Percentiles rank a stretch among this genome's conserved stretches.
These are phyloP conservation scores for Anthostomella pinea DNA, from an alignment of 2,329 filamentous ascomycete species.

Conservation along the genomic window DNA sequence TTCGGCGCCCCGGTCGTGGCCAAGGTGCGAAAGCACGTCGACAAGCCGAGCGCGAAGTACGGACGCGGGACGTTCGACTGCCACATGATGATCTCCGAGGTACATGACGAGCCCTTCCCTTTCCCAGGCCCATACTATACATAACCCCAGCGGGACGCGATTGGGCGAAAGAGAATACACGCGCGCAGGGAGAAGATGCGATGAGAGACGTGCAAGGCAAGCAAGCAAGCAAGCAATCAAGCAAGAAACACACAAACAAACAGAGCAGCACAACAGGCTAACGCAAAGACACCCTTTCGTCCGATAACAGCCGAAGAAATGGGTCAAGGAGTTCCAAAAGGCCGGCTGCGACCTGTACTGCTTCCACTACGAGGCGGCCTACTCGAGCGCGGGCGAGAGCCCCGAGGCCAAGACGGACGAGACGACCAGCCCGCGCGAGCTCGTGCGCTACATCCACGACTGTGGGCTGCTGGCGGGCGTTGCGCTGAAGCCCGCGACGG, in stretches of 20 bases:
- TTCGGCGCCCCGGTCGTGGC: slow-evolving; percentile 94
- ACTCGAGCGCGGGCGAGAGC: slow-evolving; percentile 79
- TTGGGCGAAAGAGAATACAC: too few species aligned
- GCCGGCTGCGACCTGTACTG: slow-evolving; percentile 98
- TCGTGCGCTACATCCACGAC: slow-evolving; percentile 89
- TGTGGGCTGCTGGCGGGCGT: slow-evolving; percentile 87
- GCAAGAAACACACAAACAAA: too few species aligned
- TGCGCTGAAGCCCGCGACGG: slow-evolving; percentile 90
- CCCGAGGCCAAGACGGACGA: slow-evolving; percentile 66
- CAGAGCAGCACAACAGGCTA: too few species aligned
- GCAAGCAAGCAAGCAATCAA: too few species aligned
- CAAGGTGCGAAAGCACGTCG: slow-evolving; percentile 85
- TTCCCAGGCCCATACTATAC: too few species aligned
- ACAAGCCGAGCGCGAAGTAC: slow-evolving; percentile 63
- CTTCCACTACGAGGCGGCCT: slow-evolving; percentile 97
- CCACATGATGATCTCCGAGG: slow-evolving; percentile 99
- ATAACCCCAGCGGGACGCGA: too few species aligned
- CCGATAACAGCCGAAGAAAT: slow-evolving; percentile 80
- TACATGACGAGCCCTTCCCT: too few species aligned
- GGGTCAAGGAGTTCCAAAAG: slow-evolving; percentile 92
- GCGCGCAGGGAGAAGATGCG: background rate
- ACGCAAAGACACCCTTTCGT: too few species aligned
- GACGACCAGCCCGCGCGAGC: slow-evolving; percentile 77
- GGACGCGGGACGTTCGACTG: slow-evolving; percentile 96
- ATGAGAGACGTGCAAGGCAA: too few species aligned